Evolutionary conservation across 805 yeast genomes (phyloP), one percentile per base, ranked within the genome.

Genomic region (Saccharomycopsis synnaedendra): DNA sequence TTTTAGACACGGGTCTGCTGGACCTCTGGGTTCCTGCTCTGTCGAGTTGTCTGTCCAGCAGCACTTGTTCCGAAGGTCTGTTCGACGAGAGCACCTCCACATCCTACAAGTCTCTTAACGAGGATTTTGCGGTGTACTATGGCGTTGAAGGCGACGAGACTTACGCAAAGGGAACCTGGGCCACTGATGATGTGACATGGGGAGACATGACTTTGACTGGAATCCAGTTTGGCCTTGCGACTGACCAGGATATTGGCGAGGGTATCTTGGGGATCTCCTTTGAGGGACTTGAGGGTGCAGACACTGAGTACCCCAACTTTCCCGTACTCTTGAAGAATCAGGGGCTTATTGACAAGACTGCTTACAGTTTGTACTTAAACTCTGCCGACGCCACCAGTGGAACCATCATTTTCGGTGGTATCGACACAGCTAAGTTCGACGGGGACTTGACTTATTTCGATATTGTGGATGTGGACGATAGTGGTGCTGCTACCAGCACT

Each of bases 361-460:
- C 75, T 1, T 85, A 81, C 60, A 82, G 90, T 0, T 65, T 85
- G 48, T 82, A 67, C 56, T 68, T 85, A 62, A 64, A 68, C 50
- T 58, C 61, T 8, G 61, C 61, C 33, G 64, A 74, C 0, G 46
- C 58, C 4, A 33, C 36, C n/a, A 53, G 64, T 1, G 89, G 87
- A 4, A 62, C 70, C 10, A 66, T 83, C 11, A 60, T 83, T 42
- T 83, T 83, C 65, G 90, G 93, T 43, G 93, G 80, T 34, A 71
- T 78, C 32, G 90, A 83, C 57, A 74, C 71, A 49, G 72, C 76
- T 38, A 82, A 81, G 62, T 80, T 75, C 59, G 45, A 61, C 0
- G 87, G 86, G 11, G 53, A 61, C 34, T 60, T 80, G 41, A 61
- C 68, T 32, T 62, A 75, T 1, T 58, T 81, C 5, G 81, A 82